phyloP scores from a whole-genome alignment of 2,329 filamentous ascomycete genomes.

The Cercospora sp. region DNA sequence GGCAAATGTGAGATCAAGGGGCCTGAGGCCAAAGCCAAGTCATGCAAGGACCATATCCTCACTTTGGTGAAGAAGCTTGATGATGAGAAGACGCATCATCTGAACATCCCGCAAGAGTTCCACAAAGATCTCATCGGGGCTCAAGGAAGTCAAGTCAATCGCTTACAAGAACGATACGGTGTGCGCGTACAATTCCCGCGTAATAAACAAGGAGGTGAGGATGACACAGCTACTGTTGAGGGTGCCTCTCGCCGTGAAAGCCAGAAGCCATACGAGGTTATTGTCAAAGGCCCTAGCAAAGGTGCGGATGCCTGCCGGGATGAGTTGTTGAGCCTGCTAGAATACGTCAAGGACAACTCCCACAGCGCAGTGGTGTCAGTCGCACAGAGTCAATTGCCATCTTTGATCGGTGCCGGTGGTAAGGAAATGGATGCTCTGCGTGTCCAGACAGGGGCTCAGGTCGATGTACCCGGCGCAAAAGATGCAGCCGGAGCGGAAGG shows the following conservation, averaged over 20 bases:
- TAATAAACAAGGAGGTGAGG: constrained; percentile 52
- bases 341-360: constrained; percentile 88
- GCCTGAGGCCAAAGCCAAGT: constrained; percentile 89
- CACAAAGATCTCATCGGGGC: constrained; percentile 92
- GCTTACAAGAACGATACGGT: constrained; percentile 86
- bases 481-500: constrained; percentile 66
- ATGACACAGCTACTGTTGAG: constrained; percentile 71
- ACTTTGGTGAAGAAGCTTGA: constrained; percentile 78
- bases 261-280: constrained; percentile 84
- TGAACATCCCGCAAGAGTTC: constrained; percentile 92
- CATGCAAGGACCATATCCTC: constrained; percentile 78
- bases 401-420: constrained; percentile 86
- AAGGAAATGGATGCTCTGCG: constrained; percentile 88
- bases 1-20: constrained; percentile 95
- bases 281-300: constrained; percentile 86
- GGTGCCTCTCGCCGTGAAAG: constrained; percentile 64
- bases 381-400: constrained; percentile 89
- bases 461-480: constrained; percentile 83
- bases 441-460: constrained; percentile 78
- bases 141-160: constrained; percentile 83
- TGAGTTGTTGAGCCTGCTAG: constrained; percentile 82
- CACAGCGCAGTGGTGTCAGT: constrained; percentile 77
- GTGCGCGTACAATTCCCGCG: constrained; percentile 96
- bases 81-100: constrained; percentile 81
- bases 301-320: constrained; percentile 90